A percentile compares a stretch with the other conserved stretches of the same genome.
Evolutionary conservation across 306 rosid species (phyloP).

Genomic region (Citrullus colocynthis): DNA sequence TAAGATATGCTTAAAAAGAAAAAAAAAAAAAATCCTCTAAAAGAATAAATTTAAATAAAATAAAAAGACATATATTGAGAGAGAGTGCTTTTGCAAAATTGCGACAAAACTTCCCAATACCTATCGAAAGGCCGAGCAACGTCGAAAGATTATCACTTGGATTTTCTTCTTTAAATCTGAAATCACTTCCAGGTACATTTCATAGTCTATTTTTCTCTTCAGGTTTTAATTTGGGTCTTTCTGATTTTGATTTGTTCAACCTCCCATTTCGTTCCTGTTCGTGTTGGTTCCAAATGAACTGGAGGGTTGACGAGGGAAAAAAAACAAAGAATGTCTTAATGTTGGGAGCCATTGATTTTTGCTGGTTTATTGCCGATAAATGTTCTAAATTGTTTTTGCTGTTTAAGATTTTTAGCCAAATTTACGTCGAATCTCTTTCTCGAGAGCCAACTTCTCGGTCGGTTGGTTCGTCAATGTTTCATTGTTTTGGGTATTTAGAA

Average conservation of each 20-base stretch:
- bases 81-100: neutral
- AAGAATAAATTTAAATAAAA: too few relatives aligned
- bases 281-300: neutral
- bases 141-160: neutral
- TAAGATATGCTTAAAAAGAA: too few relatives aligned
- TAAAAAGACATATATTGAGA: too few relatives aligned
- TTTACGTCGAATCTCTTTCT: neutral
- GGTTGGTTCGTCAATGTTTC: neutral
- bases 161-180: neutral
- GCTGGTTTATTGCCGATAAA: neutral
- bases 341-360: neutral
- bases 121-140: neutral
- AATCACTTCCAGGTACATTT: slow-evolving; percentile 1
- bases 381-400: neutral
- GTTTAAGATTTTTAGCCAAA: neutral
- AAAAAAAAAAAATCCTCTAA: too few relatives aligned
- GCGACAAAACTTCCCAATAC: neutral
- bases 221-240: neutral
- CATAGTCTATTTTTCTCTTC: neutral
- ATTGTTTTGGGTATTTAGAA: neutral
- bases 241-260: slow-evolving; percentile 3
- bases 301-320: neutral
- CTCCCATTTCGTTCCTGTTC: neutral
- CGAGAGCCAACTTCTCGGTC: neutral
- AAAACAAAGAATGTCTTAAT: neutral